Conservation (phyloP, 495 filamentous ascomycete genomes). For the Letharia columbiana region DNA sequence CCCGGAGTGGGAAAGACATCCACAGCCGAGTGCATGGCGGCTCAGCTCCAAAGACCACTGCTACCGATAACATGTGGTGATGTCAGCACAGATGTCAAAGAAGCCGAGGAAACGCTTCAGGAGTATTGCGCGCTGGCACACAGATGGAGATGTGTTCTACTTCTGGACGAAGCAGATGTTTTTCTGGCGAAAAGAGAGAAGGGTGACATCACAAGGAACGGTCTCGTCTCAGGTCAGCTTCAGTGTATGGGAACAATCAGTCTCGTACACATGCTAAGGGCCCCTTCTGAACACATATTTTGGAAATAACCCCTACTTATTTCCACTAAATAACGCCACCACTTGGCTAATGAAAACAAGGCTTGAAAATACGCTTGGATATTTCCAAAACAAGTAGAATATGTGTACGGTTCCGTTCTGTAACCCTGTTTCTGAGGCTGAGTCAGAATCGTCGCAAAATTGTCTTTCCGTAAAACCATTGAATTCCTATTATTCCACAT, state of each 20-base stretch:
- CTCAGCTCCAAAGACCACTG: slow-evolving; percentile 27
- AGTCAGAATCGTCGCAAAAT: no score
- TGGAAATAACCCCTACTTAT: no score
- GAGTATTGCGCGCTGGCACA: slow-evolving; percentile 30
- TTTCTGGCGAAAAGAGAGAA: slow-evolving; percentile 48
- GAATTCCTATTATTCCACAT: no score
- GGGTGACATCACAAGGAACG: slow-evolving; percentile 28
- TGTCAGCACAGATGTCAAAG: slow-evolving; percentile 13
- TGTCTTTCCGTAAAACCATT: no score
- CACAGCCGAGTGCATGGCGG: slow-evolving; percentile 34
- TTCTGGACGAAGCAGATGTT: slow-evolving; percentile 61
- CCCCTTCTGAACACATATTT: no score
- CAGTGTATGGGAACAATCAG: fast-evolving
- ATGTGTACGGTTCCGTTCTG: no score
- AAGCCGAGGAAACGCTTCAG: slow-evolving; percentile 30
- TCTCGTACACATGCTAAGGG: neutral
- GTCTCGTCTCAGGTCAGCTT: slow-evolving; percentile 19
- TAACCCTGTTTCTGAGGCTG: no score
- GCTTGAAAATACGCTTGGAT: no score
- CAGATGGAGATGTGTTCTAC: slow-evolving; percentile 34
- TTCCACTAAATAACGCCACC: no score
- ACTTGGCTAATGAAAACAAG: no score
- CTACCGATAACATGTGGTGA: slow-evolving; percentile 28
- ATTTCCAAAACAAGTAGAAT: no score
- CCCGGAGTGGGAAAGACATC: slow-evolving; percentile 40